phyloP scores from a whole-genome alignment of 768 basidiomycete genomes.

The Cantharellus anzutake region DNA sequence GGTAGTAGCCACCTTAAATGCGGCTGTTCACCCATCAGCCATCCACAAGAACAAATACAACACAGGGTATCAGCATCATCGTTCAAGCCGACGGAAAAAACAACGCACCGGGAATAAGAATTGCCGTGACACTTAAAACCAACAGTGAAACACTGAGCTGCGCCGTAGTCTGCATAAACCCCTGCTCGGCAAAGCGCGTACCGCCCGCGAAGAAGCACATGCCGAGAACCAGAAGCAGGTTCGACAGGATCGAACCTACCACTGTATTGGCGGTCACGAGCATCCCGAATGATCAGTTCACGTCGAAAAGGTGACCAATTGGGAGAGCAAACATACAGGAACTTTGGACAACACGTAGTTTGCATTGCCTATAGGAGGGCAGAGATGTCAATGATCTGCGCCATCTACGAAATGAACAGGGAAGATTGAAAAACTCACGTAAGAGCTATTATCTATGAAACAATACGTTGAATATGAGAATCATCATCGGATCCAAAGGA shows the following conservation, averaged over 20 bases:
- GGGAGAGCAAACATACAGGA: not conserved
- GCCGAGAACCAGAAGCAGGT: slow-evolving; percentile 51
- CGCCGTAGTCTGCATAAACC: slow-evolving; percentile 52
- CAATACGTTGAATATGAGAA: not conserved
- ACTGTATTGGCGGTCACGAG: slow-evolving; percentile 23
- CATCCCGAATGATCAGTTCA: not conserved
- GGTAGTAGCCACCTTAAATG: slow-evolving; percentile 41
- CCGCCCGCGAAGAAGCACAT: slow-evolving; percentile 88
- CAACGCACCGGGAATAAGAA: slow-evolving; percentile 35
- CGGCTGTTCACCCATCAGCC: slow-evolving; percentile 21
- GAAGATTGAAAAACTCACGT: not conserved
- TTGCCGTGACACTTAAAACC: slow-evolving; percentile 59
- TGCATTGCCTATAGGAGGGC: not conserved
- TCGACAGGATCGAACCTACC: slow-evolving; percentile 67
- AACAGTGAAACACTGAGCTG: slow-evolving; percentile 61
- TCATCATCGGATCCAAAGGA: not conserved
- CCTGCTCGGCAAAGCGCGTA: slow-evolving; percentile 58
- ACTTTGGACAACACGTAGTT: not conserved
- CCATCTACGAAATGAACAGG: not conserved
- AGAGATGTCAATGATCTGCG: not conserved
- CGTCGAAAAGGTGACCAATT: not conserved
- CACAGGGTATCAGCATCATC: not conserved
- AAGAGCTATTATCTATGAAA: not conserved
- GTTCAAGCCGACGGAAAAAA: not conserved
- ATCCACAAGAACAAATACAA: slow-evolving; percentile 5